Base-by-base conservation (phyloP, 768 basidiomycete species). In the Lyophyllum atratum region DNA sequence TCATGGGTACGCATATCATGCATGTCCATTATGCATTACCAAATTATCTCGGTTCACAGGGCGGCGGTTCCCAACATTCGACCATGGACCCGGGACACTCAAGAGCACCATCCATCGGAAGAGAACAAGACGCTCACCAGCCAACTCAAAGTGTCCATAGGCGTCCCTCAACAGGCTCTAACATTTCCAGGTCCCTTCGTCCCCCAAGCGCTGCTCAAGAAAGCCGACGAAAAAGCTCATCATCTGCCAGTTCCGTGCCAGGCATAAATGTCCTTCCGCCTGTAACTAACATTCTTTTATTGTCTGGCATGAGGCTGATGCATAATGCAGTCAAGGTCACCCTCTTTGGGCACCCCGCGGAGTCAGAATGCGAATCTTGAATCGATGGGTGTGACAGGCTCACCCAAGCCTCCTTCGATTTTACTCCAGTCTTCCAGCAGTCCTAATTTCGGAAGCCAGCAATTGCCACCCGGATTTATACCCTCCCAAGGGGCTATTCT, bases 211-310 rank as follows among this genome's bases (percentile, higher is more conserved):
- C 42, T 28, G 50, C 47, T 24, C 52, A 48, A 33, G 56, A 56
- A 12, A 37, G 52, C 43, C 60, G 52, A 22, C 46, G 55, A 24
- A 56, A 50, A 31, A 69, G 63, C 25, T 39, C 34, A 14, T 59
- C 64, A n/a, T 64, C 67, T n/a, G 52, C 58, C n/a, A 68, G 66
- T 40, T 65, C 65, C 29, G 61, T 68, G 17, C 72, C 70, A 0
- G 67, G 66, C 19, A 76, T 77, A 52, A 70, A 55, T 21, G 62
- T 78, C 21, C 70, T 73, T 55, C 71, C 76, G 43, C 76, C 76
- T 15, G 78, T 79, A 63, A 56, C 70, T 67, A 21, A 11, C 21
- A 21, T 24, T 19, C 19, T 40, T 31, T 33, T n/a, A 17, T 22
- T 7, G n/a, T 26, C 21, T 24, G 37, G 10, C 29, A 40, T 26